These are phyloP conservation scores for Phylloporus arenicola DNA, from an alignment of 768 basidiomycete genomes.

Conservation along the genomic window DNA sequence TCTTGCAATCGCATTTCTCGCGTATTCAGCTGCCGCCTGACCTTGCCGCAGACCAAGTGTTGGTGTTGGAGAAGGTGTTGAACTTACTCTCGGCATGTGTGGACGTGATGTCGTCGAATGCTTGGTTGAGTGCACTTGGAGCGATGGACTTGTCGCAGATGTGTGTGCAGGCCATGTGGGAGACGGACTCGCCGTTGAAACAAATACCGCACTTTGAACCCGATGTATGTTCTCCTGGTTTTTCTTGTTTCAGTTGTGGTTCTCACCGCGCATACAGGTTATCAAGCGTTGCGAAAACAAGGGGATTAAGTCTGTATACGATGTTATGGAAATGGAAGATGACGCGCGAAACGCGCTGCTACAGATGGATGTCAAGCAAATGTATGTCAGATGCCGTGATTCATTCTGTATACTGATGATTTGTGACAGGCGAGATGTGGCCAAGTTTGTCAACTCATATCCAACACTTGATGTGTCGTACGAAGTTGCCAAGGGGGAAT, in stretches of 20 bases:
- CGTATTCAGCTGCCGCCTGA: slow-evolving; percentile 89
- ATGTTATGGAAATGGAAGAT: slow-evolving; percentile 98
- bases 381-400: slow-evolving; percentile 50
- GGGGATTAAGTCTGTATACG: slow-evolving; percentile 86
- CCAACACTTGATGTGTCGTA: slow-evolving; percentile 91
- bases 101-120: slow-evolving; percentile 97
- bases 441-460: slow-evolving; percentile 93
- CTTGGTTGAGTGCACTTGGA: slow-evolving; percentile 88
- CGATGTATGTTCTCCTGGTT: slow-evolving; percentile 48
- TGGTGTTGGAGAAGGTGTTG: slow-evolving; percentile 86
- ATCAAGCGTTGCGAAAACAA: slow-evolving; percentile 81
- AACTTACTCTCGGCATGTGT: slow-evolving; percentile 92
- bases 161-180: slow-evolving; percentile 98
- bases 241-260: not conserved
- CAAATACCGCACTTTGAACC: slow-evolving; percentile 96
- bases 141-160: slow-evolving; percentile 99
- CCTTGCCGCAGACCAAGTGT: slow-evolving; percentile 83
- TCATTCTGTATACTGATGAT: not conserved
- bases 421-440: slow-evolving; percentile 77
- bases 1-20: slow-evolving; percentile 95
- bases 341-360: slow-evolving; percentile 75
- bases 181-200: slow-evolving; percentile 89
- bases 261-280: slow-evolving; percentile 40
- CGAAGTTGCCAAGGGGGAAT: slow-evolving; percentile 81
- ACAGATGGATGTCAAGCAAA: slow-evolving; percentile 79